These are phyloP conservation scores for Arabis hirsuta DNA, from an alignment of 345 rosid genomes.

Conservation along the genomic window DNA sequence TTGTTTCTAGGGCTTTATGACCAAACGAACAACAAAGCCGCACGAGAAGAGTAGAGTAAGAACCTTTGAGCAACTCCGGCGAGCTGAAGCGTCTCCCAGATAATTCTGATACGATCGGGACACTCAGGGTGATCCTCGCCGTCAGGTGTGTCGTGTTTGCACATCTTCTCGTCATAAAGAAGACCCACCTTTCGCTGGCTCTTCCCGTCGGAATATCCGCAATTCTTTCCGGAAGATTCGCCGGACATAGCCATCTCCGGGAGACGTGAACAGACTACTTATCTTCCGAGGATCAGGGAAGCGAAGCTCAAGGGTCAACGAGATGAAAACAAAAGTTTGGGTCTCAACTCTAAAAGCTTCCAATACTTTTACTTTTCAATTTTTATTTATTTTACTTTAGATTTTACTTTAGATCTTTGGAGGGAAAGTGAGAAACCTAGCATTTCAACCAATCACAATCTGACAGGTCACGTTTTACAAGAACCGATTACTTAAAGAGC, in stretches of 20 bases:
- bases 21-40: not conserved
- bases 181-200: conserved; percentile 64
- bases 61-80: conserved; percentile 71
- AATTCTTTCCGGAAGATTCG: not conserved
- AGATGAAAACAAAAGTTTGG: not conserved
- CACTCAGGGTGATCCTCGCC: conserved; percentile 74
- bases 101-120: conserved; percentile 71
- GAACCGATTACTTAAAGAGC: no score
- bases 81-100: conserved; percentile 75
- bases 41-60: not conserved
- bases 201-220: not conserved
- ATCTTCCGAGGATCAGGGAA: conserved; percentile 18
- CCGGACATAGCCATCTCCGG: conserved; percentile 6
- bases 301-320: not conserved
- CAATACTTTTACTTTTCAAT: not conserved
- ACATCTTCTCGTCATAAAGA: conserved; percentile 82
- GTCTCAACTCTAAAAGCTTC: no score
- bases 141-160: conserved; percentile 72
- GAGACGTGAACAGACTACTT: not conserved
- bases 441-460: not conserved
- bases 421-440: conserved; percentile 23
- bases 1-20: conserved; percentile 34
- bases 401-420: not conserved
- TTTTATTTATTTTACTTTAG: not conserved
- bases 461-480: not conserved